phyloP scores from a whole-genome alignment of 1,284 basidiomycete genomes.

The Cryptococcus wingfieldii region DNA sequence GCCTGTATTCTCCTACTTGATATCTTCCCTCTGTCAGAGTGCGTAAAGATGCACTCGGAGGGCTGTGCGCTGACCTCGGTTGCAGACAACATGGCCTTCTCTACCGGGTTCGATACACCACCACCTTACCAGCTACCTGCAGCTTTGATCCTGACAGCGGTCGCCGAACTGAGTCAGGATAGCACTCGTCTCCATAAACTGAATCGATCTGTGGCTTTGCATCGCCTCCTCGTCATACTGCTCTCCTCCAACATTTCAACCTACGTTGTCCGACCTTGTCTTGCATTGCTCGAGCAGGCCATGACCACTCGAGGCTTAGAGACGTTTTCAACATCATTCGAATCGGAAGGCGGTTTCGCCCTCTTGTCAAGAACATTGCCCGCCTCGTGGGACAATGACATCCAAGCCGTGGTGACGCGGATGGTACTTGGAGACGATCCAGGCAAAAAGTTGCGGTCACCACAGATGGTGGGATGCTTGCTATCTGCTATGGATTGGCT shows the following conservation, averaged over 20 bases:
- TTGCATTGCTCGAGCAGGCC: slow-evolving; percentile 38
- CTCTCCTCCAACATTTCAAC: slow-evolving; percentile 44
- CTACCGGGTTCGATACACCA: slow-evolving; percentile 21
- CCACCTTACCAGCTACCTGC: slow-evolving; percentile 36
- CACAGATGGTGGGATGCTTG: slow-evolving; percentile 28
- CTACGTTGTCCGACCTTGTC: slow-evolving; percentile 39
- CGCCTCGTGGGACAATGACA: slow-evolving; percentile 32
- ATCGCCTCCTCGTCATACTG: slow-evolving; percentile 47
- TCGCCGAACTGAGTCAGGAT: slow-evolving; percentile 32
- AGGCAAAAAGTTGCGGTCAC: slow-evolving; percentile 19
- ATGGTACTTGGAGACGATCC: slow-evolving; percentile 27
- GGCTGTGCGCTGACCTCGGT: neutral
- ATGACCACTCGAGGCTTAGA: slow-evolving; percentile 36
- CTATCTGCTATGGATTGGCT: slow-evolving; percentile 37
- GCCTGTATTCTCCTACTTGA: slow-evolving; percentile 76
- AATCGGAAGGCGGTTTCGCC: slow-evolving; percentile 46
- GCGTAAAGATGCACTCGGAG: slow-evolving; percentile 19
- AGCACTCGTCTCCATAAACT: slow-evolving; percentile 40
- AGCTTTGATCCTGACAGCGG: slow-evolving; percentile 32
- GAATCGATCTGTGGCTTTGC: slow-evolving; percentile 42
- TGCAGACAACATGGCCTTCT: slow-evolving; percentile 12
- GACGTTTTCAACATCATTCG: slow-evolving; percentile 44
- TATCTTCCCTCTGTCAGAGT: slow-evolving; percentile 75
- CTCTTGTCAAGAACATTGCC: slow-evolving; percentile 37
- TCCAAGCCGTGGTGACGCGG: slow-evolving; percentile 32